These are phyloP conservation scores for Globisporangium mamillatum DNA, from an alignment of 352 stramenopile genomes.

Conservation along the genomic window DNA sequence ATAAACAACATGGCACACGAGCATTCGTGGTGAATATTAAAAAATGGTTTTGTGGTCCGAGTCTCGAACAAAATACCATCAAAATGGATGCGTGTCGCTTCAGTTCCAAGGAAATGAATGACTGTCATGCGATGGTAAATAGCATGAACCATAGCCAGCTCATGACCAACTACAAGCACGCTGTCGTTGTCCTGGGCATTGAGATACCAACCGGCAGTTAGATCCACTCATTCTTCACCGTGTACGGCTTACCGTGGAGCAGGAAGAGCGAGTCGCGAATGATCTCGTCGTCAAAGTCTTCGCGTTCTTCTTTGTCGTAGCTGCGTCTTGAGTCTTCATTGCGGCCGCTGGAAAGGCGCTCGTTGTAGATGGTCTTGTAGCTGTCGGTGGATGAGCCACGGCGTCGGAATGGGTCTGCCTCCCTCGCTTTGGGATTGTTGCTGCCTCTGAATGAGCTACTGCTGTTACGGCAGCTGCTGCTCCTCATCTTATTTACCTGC, in stretches of 20 bases:
- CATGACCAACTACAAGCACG: too few relatives aligned
- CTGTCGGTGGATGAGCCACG: slow-evolving; percentile 12
- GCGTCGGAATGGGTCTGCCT: slow-evolving; percentile 1
- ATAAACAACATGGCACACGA: too few relatives aligned
- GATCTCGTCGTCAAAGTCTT: neutral
- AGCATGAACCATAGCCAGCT: too few relatives aligned
- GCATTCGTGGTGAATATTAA: too few relatives aligned
- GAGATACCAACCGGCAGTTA: neutral
- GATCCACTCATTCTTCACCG: slow-evolving; percentile 5
- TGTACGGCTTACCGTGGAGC: neutral
- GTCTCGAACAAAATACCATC: too few relatives aligned
- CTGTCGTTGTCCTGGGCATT: too few relatives aligned
- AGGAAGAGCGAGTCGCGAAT: slow-evolving; percentile 10
- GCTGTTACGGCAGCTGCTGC: neutral
- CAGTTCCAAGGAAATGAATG: neutral
- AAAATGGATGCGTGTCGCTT: neutral
- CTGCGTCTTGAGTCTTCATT: neutral
- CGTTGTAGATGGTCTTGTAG: slow-evolving; percentile 7
- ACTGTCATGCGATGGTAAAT: neutral
- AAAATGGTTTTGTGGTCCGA: too few relatives aligned
- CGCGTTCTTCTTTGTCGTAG: neutral
- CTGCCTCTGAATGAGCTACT: neutral
- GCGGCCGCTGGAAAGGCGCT: neutral
- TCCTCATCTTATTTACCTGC: neutral
- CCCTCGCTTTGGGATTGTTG: neutral